Percentiles rank a stretch among this genome's conserved stretches.
phyloP scores from a whole-genome alignment of 305 asterid species.

The Petunia hybrid region DNA sequence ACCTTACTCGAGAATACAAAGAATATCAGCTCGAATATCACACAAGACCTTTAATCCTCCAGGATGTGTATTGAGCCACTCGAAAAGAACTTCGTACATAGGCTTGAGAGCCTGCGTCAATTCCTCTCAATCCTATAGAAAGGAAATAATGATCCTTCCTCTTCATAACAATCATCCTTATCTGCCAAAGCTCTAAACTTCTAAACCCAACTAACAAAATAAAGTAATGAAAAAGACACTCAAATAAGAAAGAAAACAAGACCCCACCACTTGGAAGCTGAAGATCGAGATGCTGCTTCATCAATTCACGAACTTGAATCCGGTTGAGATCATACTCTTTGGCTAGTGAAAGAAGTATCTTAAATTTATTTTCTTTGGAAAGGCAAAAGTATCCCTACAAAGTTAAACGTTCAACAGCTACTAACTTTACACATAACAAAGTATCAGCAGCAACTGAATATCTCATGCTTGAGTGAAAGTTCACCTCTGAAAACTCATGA shows the following conservation, averaged over 20 bases:
- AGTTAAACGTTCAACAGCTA: constrained; percentile 24
- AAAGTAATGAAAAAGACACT: constrained; percentile 24
- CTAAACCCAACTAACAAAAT: constrained; percentile 28
- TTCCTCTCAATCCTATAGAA: constrained; percentile 84
- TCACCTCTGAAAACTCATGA: constrained; percentile 78
- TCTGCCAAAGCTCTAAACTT: constrained; percentile 50
- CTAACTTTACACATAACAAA: constrained; percentile 11
- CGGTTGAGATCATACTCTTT: constrained; percentile 83
- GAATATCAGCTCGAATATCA: constrained; percentile 65
- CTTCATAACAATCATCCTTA: constrained; percentile 55
- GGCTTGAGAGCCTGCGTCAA: constrained; percentile 87
- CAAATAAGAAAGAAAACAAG: constrained; percentile 30
- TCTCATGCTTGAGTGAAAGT: constrained; percentile 10
- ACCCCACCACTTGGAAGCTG: constrained; percentile 81
- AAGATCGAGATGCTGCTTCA: constrained; percentile 87
- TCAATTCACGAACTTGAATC: constrained; percentile 72
- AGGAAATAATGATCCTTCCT: constrained; percentile 73
- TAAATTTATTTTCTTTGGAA: constrained; percentile 59
- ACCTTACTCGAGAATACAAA: constrained; percentile 84
- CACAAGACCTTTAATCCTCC: constrained; percentile 88
- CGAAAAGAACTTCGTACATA: constrained; percentile 84
- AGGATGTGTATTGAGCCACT: constrained; percentile 88
- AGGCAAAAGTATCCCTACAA: constrained; percentile 82
- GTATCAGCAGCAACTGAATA: not conserved
- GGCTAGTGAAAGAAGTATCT: constrained; percentile 68